These are phyloP conservation scores for Talaromyces rugulosus DNA, from an alignment of 2,329 filamentous ascomycete genomes.

Conservation along the genomic window DNA sequence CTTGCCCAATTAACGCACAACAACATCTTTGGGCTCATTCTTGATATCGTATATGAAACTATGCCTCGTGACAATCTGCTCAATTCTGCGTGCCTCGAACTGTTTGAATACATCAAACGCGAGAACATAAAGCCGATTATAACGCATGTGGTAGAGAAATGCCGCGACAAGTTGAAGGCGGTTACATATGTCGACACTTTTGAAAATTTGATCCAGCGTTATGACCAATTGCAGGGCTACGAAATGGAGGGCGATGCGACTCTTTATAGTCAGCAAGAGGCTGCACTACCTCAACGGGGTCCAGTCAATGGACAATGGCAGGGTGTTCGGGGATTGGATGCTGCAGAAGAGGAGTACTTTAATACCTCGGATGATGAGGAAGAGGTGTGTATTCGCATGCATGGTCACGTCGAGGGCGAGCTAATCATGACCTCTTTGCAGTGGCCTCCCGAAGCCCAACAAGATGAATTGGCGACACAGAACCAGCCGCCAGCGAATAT, in stretches of 20 bases:
- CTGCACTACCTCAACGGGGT: slow-evolving; percentile 43
- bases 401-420: neutral
- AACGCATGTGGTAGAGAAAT: slow-evolving; percentile 77
- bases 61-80: slow-evolving; percentile 90
- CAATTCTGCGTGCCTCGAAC: slow-evolving; percentile 87
- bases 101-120: slow-evolving; percentile 86
- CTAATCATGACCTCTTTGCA: slow-evolving; percentile 15
- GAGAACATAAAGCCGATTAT: slow-evolving; percentile 78
- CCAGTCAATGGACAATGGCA: slow-evolving; percentile 60
- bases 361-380: slow-evolving; percentile 85
- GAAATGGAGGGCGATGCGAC: slow-evolving; percentile 58
- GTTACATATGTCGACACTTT: slow-evolving; percentile 87
- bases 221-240: slow-evolving; percentile 72
- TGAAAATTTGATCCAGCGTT: slow-evolving; percentile 66
- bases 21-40: slow-evolving; percentile 74
- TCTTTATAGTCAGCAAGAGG: slow-evolving; percentile 69
- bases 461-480: slow-evolving; percentile 28
- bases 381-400: slow-evolving; percentile 39
- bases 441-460: slow-evolving; percentile 35
- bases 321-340: slow-evolving; percentile 76
- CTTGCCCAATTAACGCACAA: slow-evolving; percentile 78
- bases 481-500: slow-evolving; percentile 54
- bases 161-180: slow-evolving; percentile 68
- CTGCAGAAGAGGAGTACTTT: slow-evolving; percentile 89
- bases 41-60: slow-evolving; percentile 77